phyloP scores from a whole-genome alignment of 1,284 basidiomycete species.

The Cryptococcus deneoformans region DNA sequence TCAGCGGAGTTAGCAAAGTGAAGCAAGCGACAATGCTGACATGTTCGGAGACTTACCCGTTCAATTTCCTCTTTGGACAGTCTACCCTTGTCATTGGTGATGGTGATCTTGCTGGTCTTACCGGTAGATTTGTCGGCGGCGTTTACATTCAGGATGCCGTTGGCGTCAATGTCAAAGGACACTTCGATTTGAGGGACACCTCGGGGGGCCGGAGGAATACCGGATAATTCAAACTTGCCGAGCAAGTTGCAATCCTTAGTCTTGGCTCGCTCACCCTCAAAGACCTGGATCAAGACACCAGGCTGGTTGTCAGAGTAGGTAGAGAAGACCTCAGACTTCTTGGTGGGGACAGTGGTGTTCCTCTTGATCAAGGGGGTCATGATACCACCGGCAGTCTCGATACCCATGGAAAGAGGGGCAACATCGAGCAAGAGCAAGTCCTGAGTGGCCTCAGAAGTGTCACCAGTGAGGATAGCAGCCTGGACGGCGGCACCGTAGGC shows the following conservation, averaged over 20 bases:
- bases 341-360: conserved; percentile 96
- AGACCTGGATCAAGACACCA: conserved; percentile 95
- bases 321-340: conserved; percentile 90
- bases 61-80: conserved; percentile 98
- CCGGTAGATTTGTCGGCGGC: conserved; percentile 96
- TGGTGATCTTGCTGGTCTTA: conserved; percentile 79
- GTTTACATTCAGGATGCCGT: conserved; percentile 90
- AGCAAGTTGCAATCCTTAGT: conserved; percentile 96
- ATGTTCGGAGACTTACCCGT: conserved; percentile 62
- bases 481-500: no score
- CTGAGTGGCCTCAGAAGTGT: no score
- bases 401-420: no score
- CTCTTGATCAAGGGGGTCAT: conserved; percentile 67
- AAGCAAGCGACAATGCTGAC: neutral
- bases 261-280: conserved; percentile 96
- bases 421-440: no score
- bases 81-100: conserved; percentile 99
- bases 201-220: conserved; percentile 94
- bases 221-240: conserved; percentile 95
- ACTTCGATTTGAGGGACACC: conserved; percentile 95
- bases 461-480: no score
- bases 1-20: no score
- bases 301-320: conserved; percentile 99
- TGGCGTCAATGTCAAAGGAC: conserved; percentile 97
- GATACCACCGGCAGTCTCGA: no score